phyloP scores from a whole-genome alignment of 306 rosid species.

The Purshia tridentata region DNA sequence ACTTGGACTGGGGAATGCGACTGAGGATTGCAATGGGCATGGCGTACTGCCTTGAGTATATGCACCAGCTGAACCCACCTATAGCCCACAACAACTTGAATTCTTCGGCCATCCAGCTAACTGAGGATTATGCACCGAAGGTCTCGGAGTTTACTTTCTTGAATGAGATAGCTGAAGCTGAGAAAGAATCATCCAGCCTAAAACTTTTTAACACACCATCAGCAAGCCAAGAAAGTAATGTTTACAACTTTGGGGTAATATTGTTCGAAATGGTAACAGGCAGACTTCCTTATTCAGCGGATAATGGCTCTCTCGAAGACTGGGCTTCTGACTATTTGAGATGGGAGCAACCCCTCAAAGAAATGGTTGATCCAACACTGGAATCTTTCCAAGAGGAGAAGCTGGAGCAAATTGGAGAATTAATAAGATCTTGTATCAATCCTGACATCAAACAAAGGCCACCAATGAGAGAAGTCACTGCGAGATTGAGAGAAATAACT shows the following conservation, averaged over 20 bases:
- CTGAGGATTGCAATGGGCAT: conserved; percentile 76
- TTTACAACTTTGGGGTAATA: conserved; percentile 75
- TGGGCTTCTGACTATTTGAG: conserved; percentile 66
- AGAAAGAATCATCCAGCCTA: conserved; percentile 26
- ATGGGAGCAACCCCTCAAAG: conserved; percentile 46
- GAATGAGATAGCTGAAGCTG: conserved; percentile 45
- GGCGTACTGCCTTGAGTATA: conserved; percentile 77
- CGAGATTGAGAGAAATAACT: conserved; percentile 65
- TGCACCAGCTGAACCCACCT: conserved; percentile 76
- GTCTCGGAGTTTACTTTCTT: conserved; percentile 59
- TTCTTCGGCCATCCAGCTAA: conserved; percentile 60
- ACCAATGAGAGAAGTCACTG: conserved; percentile 54
- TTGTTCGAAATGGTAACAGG: conserved; percentile 83
- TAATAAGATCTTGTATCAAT: conserved; percentile 56
- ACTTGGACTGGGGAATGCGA: conserved; percentile 88
- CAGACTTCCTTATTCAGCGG: conserved; percentile 63
- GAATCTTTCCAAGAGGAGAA: conserved; percentile 55
- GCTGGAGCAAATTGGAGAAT: conserved; percentile 50
- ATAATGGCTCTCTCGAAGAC: conserved; percentile 47
- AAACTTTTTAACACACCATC: conserved; percentile 35
- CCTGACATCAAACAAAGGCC: conserved; percentile 56
- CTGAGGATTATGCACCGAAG: conserved; percentile 87
- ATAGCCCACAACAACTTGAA: conserved; percentile 56
- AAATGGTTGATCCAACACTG: conserved; percentile 72
- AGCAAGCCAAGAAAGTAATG: conserved; percentile 48